Base-by-base conservation (phyloP, 306 rosid species). In the Cucumis cinereus region DNA sequence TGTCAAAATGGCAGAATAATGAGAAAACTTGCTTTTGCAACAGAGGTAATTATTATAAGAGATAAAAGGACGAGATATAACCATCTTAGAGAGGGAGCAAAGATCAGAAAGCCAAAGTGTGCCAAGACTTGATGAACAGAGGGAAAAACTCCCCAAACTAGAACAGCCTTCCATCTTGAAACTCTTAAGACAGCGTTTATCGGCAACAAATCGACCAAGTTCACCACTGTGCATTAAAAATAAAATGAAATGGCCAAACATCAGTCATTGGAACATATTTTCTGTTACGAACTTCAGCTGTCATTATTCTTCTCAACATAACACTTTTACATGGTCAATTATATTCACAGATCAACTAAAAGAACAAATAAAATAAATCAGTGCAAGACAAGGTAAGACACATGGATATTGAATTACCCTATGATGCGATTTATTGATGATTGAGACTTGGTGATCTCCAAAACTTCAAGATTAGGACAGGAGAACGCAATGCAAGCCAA, bases 111-210 rank as follows among this genome's bases (percentile, higher is more conserved):
- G 93, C 99, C 99, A 95, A 63, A 95, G 85, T 35, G 96, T 95
- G 82, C 87, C 79, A 50, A 95, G 91, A 83, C 97, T 88, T 8
- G 93, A 79, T 8, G 99, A 95, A 82, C 81, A 83, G 58, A 95
- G 90, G 77, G 87, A 82, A 82, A 92, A 86, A 75, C 96, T 86
- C 22, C 98, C 88, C 13, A 95, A 73, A 81, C 79, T 89, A 77
- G 91, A 91, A 83, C 99, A 92, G 20, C 97, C 98, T 83, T 95
- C 97, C 90, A 95, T 85, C 89, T 90, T 90, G 54, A 95, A 87
- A 86, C 85, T 85, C 85, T 86, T 92, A 83, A 95, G 88, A 79
- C 81, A 82, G 75, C 87, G 86, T 80, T 94, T 89, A 77, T 92
- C 96, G 12, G 90, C 96, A 80, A 90, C 91, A 84, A 95, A 95